A percentile compares a stretch with the other conserved stretches of the same genome.
phyloP scores from a whole-genome alignment of 1,139 yeast species.

The Sporopachydermia cereana region DNA sequence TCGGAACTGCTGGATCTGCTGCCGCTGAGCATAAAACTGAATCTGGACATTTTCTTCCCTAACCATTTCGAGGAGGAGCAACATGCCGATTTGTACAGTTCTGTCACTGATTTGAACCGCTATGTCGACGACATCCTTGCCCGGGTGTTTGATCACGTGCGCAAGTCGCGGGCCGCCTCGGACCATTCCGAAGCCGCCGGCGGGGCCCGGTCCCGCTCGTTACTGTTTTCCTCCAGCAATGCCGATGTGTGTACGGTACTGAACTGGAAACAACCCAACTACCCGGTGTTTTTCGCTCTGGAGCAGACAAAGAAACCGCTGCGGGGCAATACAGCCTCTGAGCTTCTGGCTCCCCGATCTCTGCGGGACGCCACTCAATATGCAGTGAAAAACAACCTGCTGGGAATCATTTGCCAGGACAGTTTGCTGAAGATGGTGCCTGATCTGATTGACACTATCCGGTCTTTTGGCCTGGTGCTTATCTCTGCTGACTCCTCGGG shows the following conservation, averaged over 20 bases:
- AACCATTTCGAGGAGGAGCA: constrained; percentile 51
- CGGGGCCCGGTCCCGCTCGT: constrained; percentile 34
- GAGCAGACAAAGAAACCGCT: constrained; percentile 27
- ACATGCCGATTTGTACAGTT: constrained; percentile 30
- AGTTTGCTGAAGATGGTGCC: constrained; percentile 66
- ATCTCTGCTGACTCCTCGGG: constrained; percentile 39
- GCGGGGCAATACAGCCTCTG: constrained; percentile 16
- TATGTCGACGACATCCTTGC: constrained; percentile 67
- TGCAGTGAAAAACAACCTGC: constrained; percentile 68
- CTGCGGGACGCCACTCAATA: constrained; percentile 56
- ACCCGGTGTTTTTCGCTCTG: constrained; percentile 82
- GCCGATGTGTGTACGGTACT: constrained; percentile 82
- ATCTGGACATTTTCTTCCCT: constrained; percentile 74
- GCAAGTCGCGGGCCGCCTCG: constrained; percentile 32
- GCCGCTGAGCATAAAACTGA: constrained; percentile 52
- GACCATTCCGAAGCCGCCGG: constrained; percentile 15
- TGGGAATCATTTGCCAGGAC: constrained; percentile 73
- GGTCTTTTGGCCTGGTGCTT: constrained; percentile 71
- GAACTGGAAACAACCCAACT: constrained; percentile 98
- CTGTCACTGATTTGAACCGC: constrained; percentile 40
- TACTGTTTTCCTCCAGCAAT: constrained; percentile 77
- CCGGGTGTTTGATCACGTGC: constrained; percentile 68
- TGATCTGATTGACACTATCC: constrained; percentile 58
- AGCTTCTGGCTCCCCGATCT: constrained; percentile 27
- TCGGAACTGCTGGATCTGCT: constrained; percentile 44